Base-by-base conservation (phyloP, 2,329 filamentous ascomycete genomes). In the Trichoderma koningiopsis region DNA sequence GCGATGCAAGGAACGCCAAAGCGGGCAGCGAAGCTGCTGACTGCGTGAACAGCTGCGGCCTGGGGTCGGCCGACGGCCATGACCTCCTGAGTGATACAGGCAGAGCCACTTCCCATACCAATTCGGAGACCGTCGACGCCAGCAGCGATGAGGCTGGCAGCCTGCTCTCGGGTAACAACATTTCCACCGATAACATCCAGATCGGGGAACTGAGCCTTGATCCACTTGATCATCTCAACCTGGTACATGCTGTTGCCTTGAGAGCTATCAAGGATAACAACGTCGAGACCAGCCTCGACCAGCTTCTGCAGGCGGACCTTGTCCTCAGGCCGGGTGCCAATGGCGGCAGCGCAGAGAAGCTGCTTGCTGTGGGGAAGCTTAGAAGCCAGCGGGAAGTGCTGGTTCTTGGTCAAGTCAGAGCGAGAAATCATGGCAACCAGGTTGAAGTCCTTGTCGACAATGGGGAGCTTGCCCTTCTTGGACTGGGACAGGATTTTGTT, bases 171-270 rank as follows among this genome's bases (percentile, higher is more conserved):
- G 69, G 96, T 99, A 76, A 99, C 96, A 74, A 99, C 96, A 83
- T 99, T 99, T 84, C 96, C 96, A 78, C 92, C 96, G 79, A 99
- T 97, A 79, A 99, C 96, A 75, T 99, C 94, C 72, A 99, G 86
- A 61, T 86, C 84, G 37, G 95, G 93, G 85, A 90, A 95, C 75
- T 90, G 92, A 74, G 90, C 81, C 87, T 99, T 99, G 84, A 96
- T 87, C 86, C 91, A 98, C 83, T 94, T 94, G 85, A 99, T 89
- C 96, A 99, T 99, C 71, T 97, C 93, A 73, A 98, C 91, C 85
- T 98, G 95, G 87, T 95, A 99, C 86, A 98, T 94, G 83, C 92
- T 96, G 88, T 98, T 98, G 74, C 96, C 96, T 84, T 99, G 96
- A 78, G 92, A 96, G 83, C 92, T 96, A 86, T 99, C 96, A 65